These are phyloP conservation scores for Pezicula carpinea DNA, from an alignment of 2,329 filamentous ascomycete genomes.

Conservation along the genomic window DNA sequence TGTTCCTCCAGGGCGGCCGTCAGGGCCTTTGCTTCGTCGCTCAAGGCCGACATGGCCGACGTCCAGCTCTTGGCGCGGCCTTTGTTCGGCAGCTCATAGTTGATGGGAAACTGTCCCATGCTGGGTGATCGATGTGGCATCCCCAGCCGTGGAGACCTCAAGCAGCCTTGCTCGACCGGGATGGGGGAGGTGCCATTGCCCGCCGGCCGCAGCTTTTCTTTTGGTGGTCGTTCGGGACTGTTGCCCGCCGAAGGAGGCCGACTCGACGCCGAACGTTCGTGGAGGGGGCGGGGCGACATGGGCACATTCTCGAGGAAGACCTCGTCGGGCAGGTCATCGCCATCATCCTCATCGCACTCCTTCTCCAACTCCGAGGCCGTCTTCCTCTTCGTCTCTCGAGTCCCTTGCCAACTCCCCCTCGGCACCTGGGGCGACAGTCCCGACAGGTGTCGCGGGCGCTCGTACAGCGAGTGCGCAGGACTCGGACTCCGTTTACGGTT, in stretches of 20 bases:
- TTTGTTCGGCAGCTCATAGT: slow-evolving; percentile 38
- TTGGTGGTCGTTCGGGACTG: slow-evolving; percentile 24
- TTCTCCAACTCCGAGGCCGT: slow-evolving; percentile 66
- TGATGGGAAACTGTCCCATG: slow-evolving; percentile 58
- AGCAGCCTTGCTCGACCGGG: slow-evolving; percentile 53
- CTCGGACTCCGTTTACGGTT: slow-evolving; percentile 27
- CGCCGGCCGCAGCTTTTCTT: slow-evolving; percentile 22
- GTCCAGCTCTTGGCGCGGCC: slow-evolving; percentile 71
- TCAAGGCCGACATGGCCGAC: slow-evolving; percentile 63
- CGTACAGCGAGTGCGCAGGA: slow-evolving; percentile 15
- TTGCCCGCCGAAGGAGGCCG: slow-evolving; percentile 43
- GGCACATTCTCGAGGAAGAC: slow-evolving; percentile 78
- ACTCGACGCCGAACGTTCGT: slow-evolving; percentile 47
- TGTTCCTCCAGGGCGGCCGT: slow-evolving; percentile 80
- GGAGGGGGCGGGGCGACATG: slow-evolving; percentile 65
- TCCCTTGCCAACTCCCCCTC: slow-evolving; percentile 63
- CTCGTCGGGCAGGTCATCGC: slow-evolving; percentile 74
- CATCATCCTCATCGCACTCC: slow-evolving; percentile 73
- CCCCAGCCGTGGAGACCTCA: slow-evolving; percentile 41
- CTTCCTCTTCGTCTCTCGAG: slow-evolving; percentile 63
- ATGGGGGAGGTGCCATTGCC: slow-evolving; percentile 62
- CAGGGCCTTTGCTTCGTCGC: slow-evolving; percentile 66
- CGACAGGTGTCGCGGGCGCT: slow-evolving; percentile 17
- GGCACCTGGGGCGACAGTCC: slow-evolving; percentile 14
- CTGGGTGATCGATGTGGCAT: slow-evolving; percentile 20